Base-by-base conservation (phyloP, 1,139 yeast genomes). In the Magnusiomyces tetraspermus region DNA sequence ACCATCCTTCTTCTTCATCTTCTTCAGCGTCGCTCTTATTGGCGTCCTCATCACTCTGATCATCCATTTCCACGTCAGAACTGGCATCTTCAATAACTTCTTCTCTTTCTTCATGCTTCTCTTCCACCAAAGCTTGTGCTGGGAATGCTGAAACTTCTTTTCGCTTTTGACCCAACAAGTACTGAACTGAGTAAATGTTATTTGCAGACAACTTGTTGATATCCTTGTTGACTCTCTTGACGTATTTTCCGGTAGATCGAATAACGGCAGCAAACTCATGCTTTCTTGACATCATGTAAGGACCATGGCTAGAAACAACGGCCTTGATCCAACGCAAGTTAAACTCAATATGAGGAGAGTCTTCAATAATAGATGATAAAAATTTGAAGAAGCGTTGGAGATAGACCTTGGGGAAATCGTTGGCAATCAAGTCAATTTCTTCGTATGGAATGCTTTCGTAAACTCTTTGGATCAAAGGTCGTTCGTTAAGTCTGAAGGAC, bases 401-500 rank as follows among this genome's bases (percentile, higher is more conserved):
- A 63, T 94, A 92, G 0, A 89, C 84, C 1, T 73, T 74, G 0
- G 98, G 98, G 38, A 92, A 66, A 52, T 79, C 86, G 40, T 74
- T 70, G 23, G 83, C 73, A 21, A 89, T 79, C 53, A 92, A 68
- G 33, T 76, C 73, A 46, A 92, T 79, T 63, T 90, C 95, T 2
- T 74, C 72, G n/a, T 78, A 65, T 1, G 96, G 95, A n/a, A 90
- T 75, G 4, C 77, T 63, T 64, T 89, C 96, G 64, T 82, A 85
- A 0, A 87, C 85, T 57, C 75, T 76, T 57, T 83, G 84, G 38
- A 90, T 80, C 54, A 92, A 72, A 62, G 83, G 79, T 19, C 71
- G 72, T 65, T 94, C 98, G 64, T 92, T 92, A 57, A 94, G 76
- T 67, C 99, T 76, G 76, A 92, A 90, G 0, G 97, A 80, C 97